Percentiles rank a stretch among this genome's conserved stretches.
Evolutionary conservation across 2,329 filamentous ascomycete species (phyloP).

Genomic region (Alternaria conjuncta): DNA sequence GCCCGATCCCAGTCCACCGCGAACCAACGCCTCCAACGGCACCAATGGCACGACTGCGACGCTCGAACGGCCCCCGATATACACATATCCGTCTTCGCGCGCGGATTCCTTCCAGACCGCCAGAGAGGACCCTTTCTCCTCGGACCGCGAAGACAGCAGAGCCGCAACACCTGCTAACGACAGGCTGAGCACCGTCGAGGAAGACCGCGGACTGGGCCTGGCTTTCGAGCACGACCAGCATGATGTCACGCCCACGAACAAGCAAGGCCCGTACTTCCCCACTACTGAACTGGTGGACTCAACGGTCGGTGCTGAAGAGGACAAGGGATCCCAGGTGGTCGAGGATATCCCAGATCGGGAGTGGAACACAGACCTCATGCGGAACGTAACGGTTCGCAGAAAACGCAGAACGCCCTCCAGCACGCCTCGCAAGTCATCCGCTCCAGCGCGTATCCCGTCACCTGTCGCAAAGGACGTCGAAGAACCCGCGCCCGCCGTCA

Average conservation of each 20-base stretch:
- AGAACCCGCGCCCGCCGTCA: constrained; percentile 7
- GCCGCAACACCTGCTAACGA: constrained; percentile 36
- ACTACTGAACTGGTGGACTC: constrained; percentile 12
- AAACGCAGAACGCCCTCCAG: constrained; percentile 39
- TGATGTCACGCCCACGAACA: constrained; percentile 43
- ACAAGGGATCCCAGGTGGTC: constrained; percentile 25
- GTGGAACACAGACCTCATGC: constrained; percentile 51
- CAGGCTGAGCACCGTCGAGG: constrained; percentile 37
- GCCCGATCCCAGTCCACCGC: constrained; percentile 47
- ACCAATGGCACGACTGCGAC: background rate
- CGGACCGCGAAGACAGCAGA: constrained; percentile 41
- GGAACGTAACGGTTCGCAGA: constrained; percentile 50
- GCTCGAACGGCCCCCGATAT: constrained; percentile 34
- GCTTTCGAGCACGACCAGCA: constrained; percentile 43
- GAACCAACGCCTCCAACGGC: constrained; percentile 30
- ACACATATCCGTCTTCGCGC: constrained; percentile 50
- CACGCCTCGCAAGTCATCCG: constrained; percentile 22
- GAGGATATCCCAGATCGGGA: constrained; percentile 44
- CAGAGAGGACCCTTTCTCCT: constrained; percentile 48
- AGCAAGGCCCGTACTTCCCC: constrained; percentile 17
- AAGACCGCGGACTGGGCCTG: constrained; percentile 44
- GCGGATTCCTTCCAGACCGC: constrained; percentile 57
- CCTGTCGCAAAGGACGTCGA: background rate
- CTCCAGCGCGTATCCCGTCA: constrained; percentile 5
- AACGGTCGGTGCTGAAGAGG: constrained; percentile 16